Conservation (phyloP, 768 basidiomycete genomes). For the Porpolomopsis calyptriformis region DNA sequence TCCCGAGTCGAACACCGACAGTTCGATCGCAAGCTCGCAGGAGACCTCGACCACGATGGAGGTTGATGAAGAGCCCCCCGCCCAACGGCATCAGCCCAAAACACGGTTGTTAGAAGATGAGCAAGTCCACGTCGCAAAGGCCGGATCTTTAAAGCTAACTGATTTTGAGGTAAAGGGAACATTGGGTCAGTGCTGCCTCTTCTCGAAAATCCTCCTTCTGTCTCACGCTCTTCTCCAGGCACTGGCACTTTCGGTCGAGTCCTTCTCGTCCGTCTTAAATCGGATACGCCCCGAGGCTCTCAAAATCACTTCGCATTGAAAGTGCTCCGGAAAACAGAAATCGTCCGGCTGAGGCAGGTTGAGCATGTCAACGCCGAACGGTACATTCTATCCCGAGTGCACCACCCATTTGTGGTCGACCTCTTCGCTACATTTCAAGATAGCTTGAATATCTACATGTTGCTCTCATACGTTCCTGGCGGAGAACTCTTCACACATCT, state of each 20-base stretch:
- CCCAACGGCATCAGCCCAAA: too few relatives aligned
- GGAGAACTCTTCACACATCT: conserved; percentile 97
- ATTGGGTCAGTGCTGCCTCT: conserved; percentile 38
- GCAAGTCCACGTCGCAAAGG: conserved; percentile 46
- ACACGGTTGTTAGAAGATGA: conserved; percentile 61
- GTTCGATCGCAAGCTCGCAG: conserved; percentile 9
- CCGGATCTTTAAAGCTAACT: conserved; percentile 50
- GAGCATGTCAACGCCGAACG: conserved; percentile 98
- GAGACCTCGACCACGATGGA: conserved; percentile 11
- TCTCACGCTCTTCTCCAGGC: conserved; percentile 35
- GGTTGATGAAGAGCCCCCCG: conserved; percentile 6
- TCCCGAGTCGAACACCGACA: conserved; percentile 13
- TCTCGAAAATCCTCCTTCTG: conserved; percentile 2
- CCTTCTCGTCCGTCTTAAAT: conserved; percentile 71
- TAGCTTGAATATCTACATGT: conserved; percentile 94
- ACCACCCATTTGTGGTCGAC: conserved; percentile 94
- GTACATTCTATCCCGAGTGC: conserved; percentile 81
- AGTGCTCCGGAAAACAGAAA: conserved; percentile 75
- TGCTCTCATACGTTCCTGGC: conserved; percentile 92
- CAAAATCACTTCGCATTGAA: conserved; percentile 79
- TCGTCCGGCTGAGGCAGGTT: conserved; percentile 85
- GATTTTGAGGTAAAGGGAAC: conserved; percentile 79
- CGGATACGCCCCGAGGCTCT: conserved; percentile 34
- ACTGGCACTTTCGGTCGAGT: conserved; percentile 96
- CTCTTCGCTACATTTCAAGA: conserved; percentile 95